Percentiles rank a stretch among this genome's conserved stretches.
These are phyloP conservation scores for Phoma sp. DNA, from an alignment of 2,329 filamentous ascomycete species.

Conservation along the genomic window DNA sequence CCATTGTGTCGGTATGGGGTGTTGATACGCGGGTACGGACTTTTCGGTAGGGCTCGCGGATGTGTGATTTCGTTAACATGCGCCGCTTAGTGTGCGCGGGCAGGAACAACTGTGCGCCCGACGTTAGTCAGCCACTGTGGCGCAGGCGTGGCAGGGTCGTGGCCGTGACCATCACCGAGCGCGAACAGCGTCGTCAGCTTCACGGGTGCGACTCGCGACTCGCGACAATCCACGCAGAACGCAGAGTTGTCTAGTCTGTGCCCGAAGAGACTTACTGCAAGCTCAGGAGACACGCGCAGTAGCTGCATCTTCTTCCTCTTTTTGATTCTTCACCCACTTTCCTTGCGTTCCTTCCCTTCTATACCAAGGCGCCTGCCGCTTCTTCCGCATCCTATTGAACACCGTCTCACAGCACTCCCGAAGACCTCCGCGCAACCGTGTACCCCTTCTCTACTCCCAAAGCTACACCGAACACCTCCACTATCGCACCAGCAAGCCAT, in stretches of 20 bases:
- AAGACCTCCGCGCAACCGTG: conserved; percentile 20
- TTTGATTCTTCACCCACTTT: neutral
- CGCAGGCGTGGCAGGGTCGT: neutral
- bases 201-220: too few species aligned
- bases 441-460: neutral
- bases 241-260: neutral
- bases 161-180: conserved; percentile 24
- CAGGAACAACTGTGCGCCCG: conserved; percentile 29
- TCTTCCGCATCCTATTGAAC: conserved; percentile 10
- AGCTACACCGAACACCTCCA: conserved; percentile 8
- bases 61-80: conserved; percentile 19
- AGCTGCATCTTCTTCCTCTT: neutral
- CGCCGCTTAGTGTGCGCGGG: conserved; percentile 30
- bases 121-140: conserved; percentile 5
- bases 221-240: neutral
- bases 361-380: conserved; percentile 8
- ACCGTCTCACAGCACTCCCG: conserved; percentile 19
- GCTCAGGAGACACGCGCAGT: conserved; percentile 3
- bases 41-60: conserved; percentile 22
- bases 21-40: conserved; percentile 31
- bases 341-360: conserved; percentile 6
- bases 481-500: neutral
- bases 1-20: conserved; percentile 51
- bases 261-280: conserved; percentile 10
- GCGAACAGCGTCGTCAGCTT: conserved; percentile 18